Evolutionary conservation across 208 protist genomes (phyloP).

Genomic region (Phytomonas sp.): DNA sequence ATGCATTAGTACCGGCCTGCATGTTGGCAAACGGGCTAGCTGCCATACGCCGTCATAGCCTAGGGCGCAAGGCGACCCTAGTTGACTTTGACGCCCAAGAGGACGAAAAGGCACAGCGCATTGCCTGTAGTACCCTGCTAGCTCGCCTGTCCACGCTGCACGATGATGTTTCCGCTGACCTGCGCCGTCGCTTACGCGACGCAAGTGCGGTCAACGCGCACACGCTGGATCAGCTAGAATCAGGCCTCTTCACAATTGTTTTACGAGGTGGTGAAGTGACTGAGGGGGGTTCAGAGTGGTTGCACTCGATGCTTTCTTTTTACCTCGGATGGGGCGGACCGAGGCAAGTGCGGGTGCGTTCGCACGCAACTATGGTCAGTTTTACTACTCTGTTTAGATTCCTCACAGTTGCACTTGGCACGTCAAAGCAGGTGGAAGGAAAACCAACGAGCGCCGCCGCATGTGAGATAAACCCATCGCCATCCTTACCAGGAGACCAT

Average conservation of each 20-base stretch:
- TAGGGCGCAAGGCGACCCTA: conserved; percentile 5
- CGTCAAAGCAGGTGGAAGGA: neutral
- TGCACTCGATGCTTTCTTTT: conserved; percentile 46
- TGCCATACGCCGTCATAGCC: conserved; percentile 10
- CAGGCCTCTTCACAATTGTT: conserved; percentile 57
- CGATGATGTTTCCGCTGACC: conserved; percentile 31
- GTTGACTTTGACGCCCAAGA: neutral
- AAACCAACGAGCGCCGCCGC: neutral
- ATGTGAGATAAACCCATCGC: neutral
- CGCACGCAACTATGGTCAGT: conserved; percentile 11
- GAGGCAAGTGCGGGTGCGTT: conserved; percentile 12
- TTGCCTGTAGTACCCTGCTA: conserved; percentile 35
- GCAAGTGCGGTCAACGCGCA: conserved; percentile 52
- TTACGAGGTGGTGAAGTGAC: conserved; percentile 20
- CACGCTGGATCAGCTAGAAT: conserved; percentile 41
- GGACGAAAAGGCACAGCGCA: conserved; percentile 7
- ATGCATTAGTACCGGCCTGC: conserved; percentile 10
- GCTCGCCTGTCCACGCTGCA: conserved; percentile 30
- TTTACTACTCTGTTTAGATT: neutral
- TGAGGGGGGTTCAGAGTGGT: conserved; percentile 32
- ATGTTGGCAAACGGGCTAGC: conserved; percentile 20
- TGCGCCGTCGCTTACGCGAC: conserved; percentile 50
- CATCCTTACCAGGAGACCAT: neutral
- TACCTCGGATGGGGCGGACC: conserved; percentile 18
- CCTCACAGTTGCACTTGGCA: neutral